Conservation (phyloP, 169 alveolate species). For the Eimeria acervulina region DNA sequence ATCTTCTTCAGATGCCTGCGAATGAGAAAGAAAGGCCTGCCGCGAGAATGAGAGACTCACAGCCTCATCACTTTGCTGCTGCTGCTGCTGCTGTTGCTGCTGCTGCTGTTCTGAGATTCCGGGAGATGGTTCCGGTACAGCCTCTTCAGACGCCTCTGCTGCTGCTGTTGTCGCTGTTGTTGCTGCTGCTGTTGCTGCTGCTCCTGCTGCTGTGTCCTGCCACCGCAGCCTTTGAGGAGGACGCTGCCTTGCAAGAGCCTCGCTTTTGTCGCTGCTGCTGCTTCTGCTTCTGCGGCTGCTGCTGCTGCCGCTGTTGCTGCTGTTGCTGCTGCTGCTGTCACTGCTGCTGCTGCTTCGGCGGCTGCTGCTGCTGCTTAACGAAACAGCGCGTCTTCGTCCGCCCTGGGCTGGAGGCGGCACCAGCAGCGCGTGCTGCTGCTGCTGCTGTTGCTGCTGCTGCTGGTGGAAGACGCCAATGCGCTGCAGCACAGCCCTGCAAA, state of each 20-base stretch:
- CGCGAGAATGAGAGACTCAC: conserved; percentile 49
- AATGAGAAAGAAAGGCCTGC: conserved; percentile 46
- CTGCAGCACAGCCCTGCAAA: conserved; percentile 67
- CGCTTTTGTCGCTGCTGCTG: conserved; percentile 23
- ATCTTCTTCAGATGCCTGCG: not conserved
- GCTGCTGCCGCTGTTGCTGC: conserved; percentile 20
- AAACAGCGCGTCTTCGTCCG: not conserved
- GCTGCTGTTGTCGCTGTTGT: conserved; percentile 19
- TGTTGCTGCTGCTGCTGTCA: conserved; percentile 1
- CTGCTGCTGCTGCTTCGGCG: conserved; percentile 4
- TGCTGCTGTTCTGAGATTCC: too few relatives aligned
- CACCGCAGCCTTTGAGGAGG: not conserved
- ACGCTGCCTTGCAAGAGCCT: not conserved
- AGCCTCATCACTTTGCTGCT: conserved; percentile 28
- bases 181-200: conserved; percentile 37
- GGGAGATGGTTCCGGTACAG: too few relatives aligned
- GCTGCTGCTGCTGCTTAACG: conserved; percentile 49
- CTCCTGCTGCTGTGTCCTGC: not conserved
- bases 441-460: conserved; percentile 43
- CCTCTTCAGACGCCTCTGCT: too few relatives aligned
- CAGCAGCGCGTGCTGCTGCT: conserved; percentile 3
- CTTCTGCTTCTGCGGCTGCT: conserved; percentile 38
- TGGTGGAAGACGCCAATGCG: conserved; percentile 37
- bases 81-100: conserved; percentile 58
- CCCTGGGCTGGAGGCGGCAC: conserved; percentile 25